These are phyloP conservation scores for Tinospora cordifolia DNA, from an alignment of 164 flowering plant species.

Conservation along the genomic window DNA sequence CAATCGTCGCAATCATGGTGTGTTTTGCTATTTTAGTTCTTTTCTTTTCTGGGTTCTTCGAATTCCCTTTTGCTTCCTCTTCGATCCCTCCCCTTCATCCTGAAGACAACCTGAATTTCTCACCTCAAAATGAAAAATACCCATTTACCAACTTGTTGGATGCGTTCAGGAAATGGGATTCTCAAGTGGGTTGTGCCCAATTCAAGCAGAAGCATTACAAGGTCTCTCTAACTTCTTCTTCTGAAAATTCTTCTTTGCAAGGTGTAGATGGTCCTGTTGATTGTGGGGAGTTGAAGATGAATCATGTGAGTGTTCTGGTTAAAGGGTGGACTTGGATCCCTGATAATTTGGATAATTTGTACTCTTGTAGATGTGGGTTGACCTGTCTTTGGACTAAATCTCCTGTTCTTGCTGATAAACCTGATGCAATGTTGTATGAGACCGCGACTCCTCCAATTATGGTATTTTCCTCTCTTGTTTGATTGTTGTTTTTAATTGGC, in stretches of 20 bases:
- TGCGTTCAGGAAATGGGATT: conserved; percentile 81
- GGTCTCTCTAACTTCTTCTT: conserved; percentile 27
- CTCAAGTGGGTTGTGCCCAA: conserved; percentile 62
- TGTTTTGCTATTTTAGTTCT: conserved; percentile 43
- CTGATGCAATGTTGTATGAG: conserved; percentile 87
- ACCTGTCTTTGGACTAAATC: conserved; percentile 98
- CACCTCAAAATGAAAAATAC: conserved; percentile 15
- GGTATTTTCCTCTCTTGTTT: conserved; percentile 29
- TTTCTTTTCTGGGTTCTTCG: conserved; percentile 48
- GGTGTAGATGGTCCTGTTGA: conserved; percentile 26
- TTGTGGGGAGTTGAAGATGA: conserved; percentile 58
- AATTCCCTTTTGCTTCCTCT: conserved; percentile 43
- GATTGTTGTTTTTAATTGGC: background rate
- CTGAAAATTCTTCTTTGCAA: conserved; percentile 30
- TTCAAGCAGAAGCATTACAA: conserved; percentile 46
- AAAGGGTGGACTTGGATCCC: conserved; percentile 99
- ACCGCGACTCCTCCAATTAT: conserved; percentile 71
- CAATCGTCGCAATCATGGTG: conserved; percentile 40
- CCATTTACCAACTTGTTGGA: conserved; percentile 58
- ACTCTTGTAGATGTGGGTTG: conserved; percentile 80
- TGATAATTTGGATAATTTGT: conserved; percentile 88
- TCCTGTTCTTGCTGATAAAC: conserved; percentile 75
- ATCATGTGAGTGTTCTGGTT: conserved; percentile 70
- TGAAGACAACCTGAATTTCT: background rate
- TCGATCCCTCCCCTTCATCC: conserved; percentile 23